Base-by-base conservation (phyloP, 345 rosid species). In the Combretum micranthum region DNA sequence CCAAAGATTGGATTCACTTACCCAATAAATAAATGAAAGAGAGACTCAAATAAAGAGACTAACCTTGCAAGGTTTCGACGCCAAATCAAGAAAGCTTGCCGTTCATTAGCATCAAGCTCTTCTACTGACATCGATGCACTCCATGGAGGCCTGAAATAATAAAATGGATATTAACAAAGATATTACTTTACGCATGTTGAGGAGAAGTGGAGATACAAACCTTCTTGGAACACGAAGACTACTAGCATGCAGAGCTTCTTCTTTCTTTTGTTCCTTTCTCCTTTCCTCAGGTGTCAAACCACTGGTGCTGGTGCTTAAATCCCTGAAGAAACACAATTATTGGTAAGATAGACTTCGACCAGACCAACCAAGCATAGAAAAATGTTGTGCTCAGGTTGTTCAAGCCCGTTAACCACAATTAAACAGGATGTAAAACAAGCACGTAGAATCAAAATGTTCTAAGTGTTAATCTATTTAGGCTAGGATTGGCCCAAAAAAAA, bases 21-120 rank as follows among this genome's bases (percentile, higher is more conserved):
- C 56, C n/a, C 56, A 53, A 16, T 6, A 16, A 37, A 9, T 20
- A n/a, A 22, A 44, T 17, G 45, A 39, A 19, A 42, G 9, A 16
- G n/a, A 50, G 15, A 42, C 21, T 50, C 12, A 32, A 22, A 32
- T 32, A 5, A 32, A 2, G 53, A 18, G 47, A 50, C 78, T 47
- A 68, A 90, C 96, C 91, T 83, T 0, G 80, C 92, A 67, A 91
- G 83, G 71, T 71, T 70, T 23, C 92, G 82, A 9, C 95, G 96
- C 96, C 98, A 92, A 21, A 62, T 63, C 14, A 92, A 65, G 65
- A 91, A 91, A 64, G 95, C 79, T 63, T 76, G 85, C 45, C 62
- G 72, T 53, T 88, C 95, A 55, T 83, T 83, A 42, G 75, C 67
- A 79, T 92, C 93, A 61, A 86, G 87, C 68, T 72, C 81, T 20